Conservation (phyloP, 192 early-diverging fungal genomes). For the Oehlia diaphana region DNA sequence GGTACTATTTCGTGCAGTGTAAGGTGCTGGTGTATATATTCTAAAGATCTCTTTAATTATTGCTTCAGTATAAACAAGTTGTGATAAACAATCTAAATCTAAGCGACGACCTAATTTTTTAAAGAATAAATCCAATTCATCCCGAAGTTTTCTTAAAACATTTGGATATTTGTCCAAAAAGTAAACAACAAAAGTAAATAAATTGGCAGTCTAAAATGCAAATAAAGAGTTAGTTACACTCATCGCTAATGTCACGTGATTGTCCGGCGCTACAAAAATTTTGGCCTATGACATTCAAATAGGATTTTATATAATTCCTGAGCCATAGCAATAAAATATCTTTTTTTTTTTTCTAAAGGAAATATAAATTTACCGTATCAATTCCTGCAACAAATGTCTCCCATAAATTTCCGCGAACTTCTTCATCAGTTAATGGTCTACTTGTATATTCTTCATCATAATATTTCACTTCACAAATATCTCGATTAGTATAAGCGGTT, state of each 20-base stretch:
- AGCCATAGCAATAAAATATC: too few relatives aligned
- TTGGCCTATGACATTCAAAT: too few relatives aligned
- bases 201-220: conserved; percentile 14
- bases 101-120: not conserved
- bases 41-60: not conserved
- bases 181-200: not conserved
- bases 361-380: conserved; percentile 13
- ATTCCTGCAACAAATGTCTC: not conserved
- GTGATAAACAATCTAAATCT: not conserved
- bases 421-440: not conserved
- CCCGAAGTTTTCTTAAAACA: not conserved
- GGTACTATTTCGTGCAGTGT: not conserved
- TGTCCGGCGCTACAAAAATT: too few relatives aligned
- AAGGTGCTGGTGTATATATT: not conserved
- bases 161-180: conserved; percentile 4
- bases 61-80: conserved; percentile 15
- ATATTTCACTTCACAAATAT: not conserved
- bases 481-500: conserved; percentile 1
- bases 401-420: not conserved
- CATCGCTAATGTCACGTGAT: too few relatives aligned
- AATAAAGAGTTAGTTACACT: not conserved
- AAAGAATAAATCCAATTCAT: not conserved
- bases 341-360: too few relatives aligned
- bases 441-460: not conserved
- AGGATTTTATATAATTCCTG: too few relatives aligned